Evolutionary conservation across 805 yeast genomes (phyloP), one percentile per base, ranked within the genome.

Genomic region (Hanseniaspora osmophila): DNA sequence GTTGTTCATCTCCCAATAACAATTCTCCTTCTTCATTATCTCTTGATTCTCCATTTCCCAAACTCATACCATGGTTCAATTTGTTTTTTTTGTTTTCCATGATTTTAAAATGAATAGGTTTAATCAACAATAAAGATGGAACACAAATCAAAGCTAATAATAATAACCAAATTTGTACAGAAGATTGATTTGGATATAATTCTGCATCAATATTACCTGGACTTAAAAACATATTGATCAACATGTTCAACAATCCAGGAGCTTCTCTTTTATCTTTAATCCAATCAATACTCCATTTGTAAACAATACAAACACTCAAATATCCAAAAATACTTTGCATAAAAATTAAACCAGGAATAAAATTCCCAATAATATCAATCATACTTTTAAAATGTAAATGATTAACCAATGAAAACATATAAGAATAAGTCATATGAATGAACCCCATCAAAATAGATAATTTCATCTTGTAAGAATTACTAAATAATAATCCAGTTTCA

Each of bases 251-350:
- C 52, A 81, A 66, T 35, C 84, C 79, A 6, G 88, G 88, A 2
- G 88, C 84, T 39, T 77, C 78, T 47, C 69, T 72, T 1, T 59
- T 73, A n/a, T 68, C 73, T 18, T 67, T 74, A 35, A 75, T 61
- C 88, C 88, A 81, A 59, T 81, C 82, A 40, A 75, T 71, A 37
- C 75, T 65, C 88, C 88, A 81, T 61, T 81, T 81, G 64, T 80
- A 81, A 38, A 81, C 69, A 50, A 81, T 80, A 38, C 78, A 67
- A n/a, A 80, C 49, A 5, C 81, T 67, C 41, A 81, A 65, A 57
- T 81, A 81, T 13, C 88, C 88, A 57, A 81, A 81, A 38, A 81
- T 80, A 52, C 81, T 71, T 58, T 78, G 84, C 86, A 80, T 78
- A 64, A 80, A 81, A 41, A 80, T 61, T 44, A 80, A 67, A 18